Evolutionary conservation across 208 protist genomes (phyloP).

Genomic region (Acanthamoeba culbertsoni): DNA sequence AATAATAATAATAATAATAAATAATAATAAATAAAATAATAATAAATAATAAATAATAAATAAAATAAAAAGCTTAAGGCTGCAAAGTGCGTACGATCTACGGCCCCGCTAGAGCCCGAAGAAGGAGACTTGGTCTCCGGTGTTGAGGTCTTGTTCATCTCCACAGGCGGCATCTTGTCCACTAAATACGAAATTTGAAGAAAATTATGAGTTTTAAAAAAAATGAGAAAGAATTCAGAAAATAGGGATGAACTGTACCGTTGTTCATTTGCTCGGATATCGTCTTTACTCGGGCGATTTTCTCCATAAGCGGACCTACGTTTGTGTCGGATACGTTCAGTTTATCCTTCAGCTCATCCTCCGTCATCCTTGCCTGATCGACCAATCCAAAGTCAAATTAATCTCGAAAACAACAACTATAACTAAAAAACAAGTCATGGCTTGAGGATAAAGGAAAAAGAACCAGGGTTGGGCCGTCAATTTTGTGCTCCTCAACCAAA

Average conservation of each 20-base stretch:
- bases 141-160: neutral
- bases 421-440: neutral
- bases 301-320: neutral
- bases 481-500: neutral
- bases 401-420: neutral
- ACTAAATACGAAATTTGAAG: neutral
- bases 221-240: too few relatives aligned
- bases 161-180: neutral
- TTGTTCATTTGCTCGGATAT: neutral
- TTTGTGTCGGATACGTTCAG: neutral
- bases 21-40: too few relatives aligned
- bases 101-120: neutral
- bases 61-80: too few relatives aligned
- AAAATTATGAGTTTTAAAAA: neutral
- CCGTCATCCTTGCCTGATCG: neutral
- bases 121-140: neutral
- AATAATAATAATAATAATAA: too few relatives aligned
- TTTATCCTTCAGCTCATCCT: neutral
- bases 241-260: neutral
- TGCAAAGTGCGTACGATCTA: neutral
- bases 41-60: too few relatives aligned
- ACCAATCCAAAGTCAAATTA: neutral
- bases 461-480: neutral
- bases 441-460: too few relatives aligned
- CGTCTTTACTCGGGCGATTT: neutral